Evolutionary conservation across 2,329 filamentous ascomycete genomes (phyloP).

Genomic region (Aspergillus aculeatinus): DNA sequence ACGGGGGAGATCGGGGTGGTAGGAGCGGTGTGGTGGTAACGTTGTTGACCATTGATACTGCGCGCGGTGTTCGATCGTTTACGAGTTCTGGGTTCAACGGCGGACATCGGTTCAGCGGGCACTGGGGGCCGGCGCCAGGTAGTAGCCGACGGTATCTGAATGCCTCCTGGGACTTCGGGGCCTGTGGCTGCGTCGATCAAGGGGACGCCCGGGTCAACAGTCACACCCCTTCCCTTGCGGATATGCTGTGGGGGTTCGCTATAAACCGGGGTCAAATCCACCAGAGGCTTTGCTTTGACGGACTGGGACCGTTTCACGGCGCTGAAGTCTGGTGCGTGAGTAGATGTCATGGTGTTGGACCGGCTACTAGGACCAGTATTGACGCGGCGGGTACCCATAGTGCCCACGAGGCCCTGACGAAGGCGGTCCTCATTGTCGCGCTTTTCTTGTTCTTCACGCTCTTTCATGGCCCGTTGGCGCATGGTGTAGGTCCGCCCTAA

Average conservation of each 20-base stretch:
- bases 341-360: slow-evolving; percentile 35
- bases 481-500: slow-evolving; percentile 43
- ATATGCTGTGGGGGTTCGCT: slow-evolving; percentile 57
- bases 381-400: slow-evolving; percentile 43
- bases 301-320: slow-evolving; percentile 50
- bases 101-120: slow-evolving; percentile 14
- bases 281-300: slow-evolving; percentile 57
- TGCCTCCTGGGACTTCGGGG: slow-evolving; percentile 34
- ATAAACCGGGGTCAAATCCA: slow-evolving; percentile 67
- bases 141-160: slow-evolving; percentile 39
- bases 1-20: slow-evolving; percentile 15
- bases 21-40: slow-evolving; percentile 10
- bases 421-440: slow-evolving; percentile 48
- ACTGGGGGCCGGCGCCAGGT: slow-evolving; percentile 39
- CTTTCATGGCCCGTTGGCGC: slow-evolving; percentile 41
- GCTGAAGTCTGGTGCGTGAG: slow-evolving; percentile 24
- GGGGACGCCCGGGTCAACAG: slow-evolving; percentile 44
- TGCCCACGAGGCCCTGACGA: slow-evolving; percentile 54
- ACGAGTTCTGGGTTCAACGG: slow-evolving; percentile 19
- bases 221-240: slow-evolving; percentile 38
- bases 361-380: slow-evolving; percentile 29
- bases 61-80: slow-evolving; percentile 38
- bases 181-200: slow-evolving; percentile 46
- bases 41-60: slow-evolving; percentile 24
- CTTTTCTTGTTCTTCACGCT: slow-evolving; percentile 39